phyloP scores from a whole-genome alignment of 2,329 filamentous ascomycete species.

The Chaetomiaceae sp. region DNA sequence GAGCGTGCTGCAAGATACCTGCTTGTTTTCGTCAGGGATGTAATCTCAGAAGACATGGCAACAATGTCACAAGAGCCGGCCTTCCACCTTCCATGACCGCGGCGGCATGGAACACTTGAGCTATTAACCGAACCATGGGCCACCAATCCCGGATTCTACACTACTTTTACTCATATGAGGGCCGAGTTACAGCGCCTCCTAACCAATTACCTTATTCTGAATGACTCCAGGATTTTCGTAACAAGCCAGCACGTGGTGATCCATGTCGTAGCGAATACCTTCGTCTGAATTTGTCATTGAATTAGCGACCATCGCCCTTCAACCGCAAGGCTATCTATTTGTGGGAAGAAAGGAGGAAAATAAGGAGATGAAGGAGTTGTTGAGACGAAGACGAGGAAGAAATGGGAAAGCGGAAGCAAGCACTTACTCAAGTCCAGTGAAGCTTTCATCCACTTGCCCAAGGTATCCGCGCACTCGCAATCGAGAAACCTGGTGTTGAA shows the following conservation, averaged over 20 bases:
- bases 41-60: not conserved
- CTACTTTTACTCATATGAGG: no score
- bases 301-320: not conserved
- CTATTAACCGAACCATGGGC: no score
- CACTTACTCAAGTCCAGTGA: slow-evolving; percentile 1
- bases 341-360: not conserved
- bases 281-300: not conserved
- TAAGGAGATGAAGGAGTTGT: no score
- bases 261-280: slow-evolving; percentile 4
- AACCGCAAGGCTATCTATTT: not conserved
- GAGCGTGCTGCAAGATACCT: not conserved
- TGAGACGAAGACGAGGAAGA: no score
- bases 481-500: slow-evolving; percentile 1
- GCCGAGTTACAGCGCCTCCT: no score
- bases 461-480: not conserved
- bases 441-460: not conserved
- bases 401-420: not conserved
- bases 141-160: not conserved
- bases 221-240: not conserved
- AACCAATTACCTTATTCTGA: not conserved
- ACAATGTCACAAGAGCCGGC: not conserved
- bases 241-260: slow-evolving; percentile 1
- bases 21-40: not conserved
- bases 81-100: not conserved
- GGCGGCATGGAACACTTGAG: not conserved